These are phyloP conservation scores for Millerago galiae DNA, from an alignment of 805 yeast species.

Conservation along the genomic window DNA sequence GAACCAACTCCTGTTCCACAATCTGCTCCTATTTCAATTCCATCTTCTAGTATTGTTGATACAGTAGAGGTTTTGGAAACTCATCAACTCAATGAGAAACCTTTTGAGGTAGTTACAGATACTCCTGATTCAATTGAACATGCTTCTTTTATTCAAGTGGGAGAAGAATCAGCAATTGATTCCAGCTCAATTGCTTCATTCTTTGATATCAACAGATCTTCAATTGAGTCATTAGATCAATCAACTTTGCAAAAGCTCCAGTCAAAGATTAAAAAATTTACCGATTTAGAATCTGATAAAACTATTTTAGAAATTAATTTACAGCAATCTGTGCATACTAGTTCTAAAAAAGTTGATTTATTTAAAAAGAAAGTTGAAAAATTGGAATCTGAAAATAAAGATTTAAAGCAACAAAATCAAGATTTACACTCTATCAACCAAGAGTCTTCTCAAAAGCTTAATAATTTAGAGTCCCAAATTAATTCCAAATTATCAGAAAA, in stretches of 20 bases:
- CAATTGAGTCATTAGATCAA: slow-evolving; percentile 18
- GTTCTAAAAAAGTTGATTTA: slow-evolving; percentile 26
- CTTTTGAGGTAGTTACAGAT: slow-evolving; percentile 12
- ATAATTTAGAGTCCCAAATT: slow-evolving; percentile 12
- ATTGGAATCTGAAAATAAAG: slow-evolving; percentile 19
- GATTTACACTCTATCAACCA: slow-evolving; percentile 18
- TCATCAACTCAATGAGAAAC: background rate
- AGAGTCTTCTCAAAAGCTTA: slow-evolving; percentile 15
- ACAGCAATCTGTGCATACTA: slow-evolving; percentile 33
- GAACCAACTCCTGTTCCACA: background rate
- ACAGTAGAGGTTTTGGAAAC: background rate
- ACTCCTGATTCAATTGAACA: slow-evolving; percentile 1
- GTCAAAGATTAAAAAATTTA: slow-evolving; percentile 27
- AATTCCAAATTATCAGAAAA: slow-evolving; percentile 6
- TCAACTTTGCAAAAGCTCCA: slow-evolving; percentile 24
- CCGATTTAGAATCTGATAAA: slow-evolving; percentile 32
- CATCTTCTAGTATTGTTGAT: background rate
- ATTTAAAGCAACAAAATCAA: slow-evolving; percentile 17
- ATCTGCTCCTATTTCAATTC: background rate
- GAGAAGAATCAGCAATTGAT: background rate
- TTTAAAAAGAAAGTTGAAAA: slow-evolving; percentile 26
- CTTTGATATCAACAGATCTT: slow-evolving; percentile 24
- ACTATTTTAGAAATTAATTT: slow-evolving; percentile 31
- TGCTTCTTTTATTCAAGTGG: background rate
- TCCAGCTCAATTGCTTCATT: slow-evolving; percentile 28